phyloP scores from a whole-genome alignment of 2,329 filamentous ascomycete species.

The Diaporthe vexans region DNA sequence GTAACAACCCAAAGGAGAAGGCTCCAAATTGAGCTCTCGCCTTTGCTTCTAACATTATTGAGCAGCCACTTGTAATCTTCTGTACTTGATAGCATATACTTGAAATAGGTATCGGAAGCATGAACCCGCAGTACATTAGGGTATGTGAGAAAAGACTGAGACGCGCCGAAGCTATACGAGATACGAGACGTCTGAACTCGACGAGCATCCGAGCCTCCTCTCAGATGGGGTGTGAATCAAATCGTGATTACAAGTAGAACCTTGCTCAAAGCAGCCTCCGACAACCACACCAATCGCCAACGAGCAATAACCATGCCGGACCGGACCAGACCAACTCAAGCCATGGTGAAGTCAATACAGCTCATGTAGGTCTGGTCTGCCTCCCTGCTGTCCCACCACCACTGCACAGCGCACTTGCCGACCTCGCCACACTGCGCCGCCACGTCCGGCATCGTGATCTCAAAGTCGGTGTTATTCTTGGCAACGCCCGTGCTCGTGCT shows the following conservation, averaged over 20 bases:
- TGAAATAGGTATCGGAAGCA: not conserved
- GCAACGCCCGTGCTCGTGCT: constrained; percentile 46
- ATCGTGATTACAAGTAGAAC: not conserved
- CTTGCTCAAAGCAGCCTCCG: not conserved
- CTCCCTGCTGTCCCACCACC: constrained; percentile 40
- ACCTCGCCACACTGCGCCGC: constrained; percentile 46
- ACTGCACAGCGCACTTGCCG: constrained; percentile 48
- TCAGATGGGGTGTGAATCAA: not conserved
- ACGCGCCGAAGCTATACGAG: not conserved
- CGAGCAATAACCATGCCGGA: too few relatives aligned
- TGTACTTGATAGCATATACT: not conserved
- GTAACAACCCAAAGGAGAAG: not conserved
- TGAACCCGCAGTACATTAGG: not conserved
- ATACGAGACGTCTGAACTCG: not conserved
- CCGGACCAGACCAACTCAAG: not conserved
- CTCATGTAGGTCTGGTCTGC: constrained; percentile 40
- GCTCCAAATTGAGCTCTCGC: not conserved
- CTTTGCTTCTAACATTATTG: too few relatives aligned
- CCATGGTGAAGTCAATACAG: constrained; percentile 41
- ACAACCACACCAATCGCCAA: not conserved
- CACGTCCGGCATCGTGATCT: constrained; percentile 49
- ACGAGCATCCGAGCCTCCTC: not conserved
- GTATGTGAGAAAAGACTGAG: not conserved
- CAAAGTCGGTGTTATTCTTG: constrained; percentile 50
- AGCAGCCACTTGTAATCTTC: not conserved